phyloP scores from a whole-genome alignment of 1,284 basidiomycete species.

The Inonotus hispidus region DNA sequence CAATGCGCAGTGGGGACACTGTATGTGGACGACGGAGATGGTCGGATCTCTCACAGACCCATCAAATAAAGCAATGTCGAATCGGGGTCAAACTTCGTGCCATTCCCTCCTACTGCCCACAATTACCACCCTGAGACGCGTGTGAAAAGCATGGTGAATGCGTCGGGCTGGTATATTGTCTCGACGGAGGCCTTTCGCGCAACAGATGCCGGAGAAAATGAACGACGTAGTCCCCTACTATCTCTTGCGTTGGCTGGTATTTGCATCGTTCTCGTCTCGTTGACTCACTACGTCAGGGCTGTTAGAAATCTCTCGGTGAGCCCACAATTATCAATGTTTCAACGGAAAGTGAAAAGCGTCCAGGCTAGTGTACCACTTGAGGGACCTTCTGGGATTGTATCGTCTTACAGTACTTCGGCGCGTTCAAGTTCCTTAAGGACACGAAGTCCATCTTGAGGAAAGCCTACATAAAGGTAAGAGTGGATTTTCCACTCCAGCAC shows the following conservation, averaged over 20 bases:
- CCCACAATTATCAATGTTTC: not conserved
- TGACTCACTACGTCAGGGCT: not conserved
- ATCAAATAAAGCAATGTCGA: not conserved
- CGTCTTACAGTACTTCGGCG: constrained; percentile 9
- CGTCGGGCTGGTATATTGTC: not conserved
- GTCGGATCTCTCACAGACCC: not conserved
- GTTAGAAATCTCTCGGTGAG: not conserved
- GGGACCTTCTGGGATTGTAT: constrained; percentile 4
- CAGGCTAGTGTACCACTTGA: constrained; percentile 9
- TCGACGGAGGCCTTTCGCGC: not conserved
- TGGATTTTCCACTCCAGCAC: not conserved
- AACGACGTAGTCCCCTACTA: not conserved
- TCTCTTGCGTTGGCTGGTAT: not conserved
- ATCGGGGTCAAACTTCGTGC: not conserved
- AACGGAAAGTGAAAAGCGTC: not conserved
- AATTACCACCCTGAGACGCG: not conserved
- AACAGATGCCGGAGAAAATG: not conserved
- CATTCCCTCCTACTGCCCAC: not conserved
- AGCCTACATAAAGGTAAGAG: constrained; percentile 6
- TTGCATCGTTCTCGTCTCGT: not conserved
- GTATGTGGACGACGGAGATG: not conserved
- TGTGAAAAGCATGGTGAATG: not conserved
- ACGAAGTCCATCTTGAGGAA: constrained; percentile 3
- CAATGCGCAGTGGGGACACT: not conserved
- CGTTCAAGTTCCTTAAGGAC: constrained; percentile 5